Evolutionary conservation across 345 rosid genomes (phyloP), one percentile per base, ranked within the genome.

Genomic region (Salix caprea): DNA sequence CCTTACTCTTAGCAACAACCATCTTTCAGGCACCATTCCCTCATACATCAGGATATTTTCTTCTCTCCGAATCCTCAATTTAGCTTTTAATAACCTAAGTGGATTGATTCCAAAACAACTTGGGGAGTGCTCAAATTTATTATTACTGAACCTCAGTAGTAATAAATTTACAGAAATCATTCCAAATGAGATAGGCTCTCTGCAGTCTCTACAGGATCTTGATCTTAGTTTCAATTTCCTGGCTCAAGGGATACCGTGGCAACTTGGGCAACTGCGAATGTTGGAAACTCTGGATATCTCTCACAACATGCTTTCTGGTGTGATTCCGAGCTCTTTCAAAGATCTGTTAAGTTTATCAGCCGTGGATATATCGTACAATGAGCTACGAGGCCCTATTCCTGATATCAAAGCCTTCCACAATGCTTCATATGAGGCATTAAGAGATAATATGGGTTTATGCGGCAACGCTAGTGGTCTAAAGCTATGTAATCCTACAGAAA

Each of bases 91-190:
- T 36, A 71, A 50, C 24, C 60, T 65, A 18, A 44, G 7, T 26
- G 71, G 77, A 44, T 32, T 65, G 5, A 65, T 75, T 62, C 76
- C 76, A 13, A 18, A 52, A 23, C 56, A 72, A 4, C 10, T 78
- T 36, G 81, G 81, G 3, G 54, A 73, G 3, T 50, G 66, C 67
- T 10, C 66, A 8, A 52, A 66, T 1, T 23, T 78, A 2, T 26
- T 65, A 9, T 2, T 9, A 16, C 23, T 76, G 74, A 76, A 69
- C 28, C 39, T 76, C 4, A 76, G 44, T 54, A n/a, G 7, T 19
- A 76, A 76, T 7, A 23, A 5, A 19, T 58, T 76, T 18, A 18
- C 68, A 39, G 19, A 44, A 1, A 36, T 12, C 23, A 69, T 76
- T 42, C 79, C 79, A 42, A 15, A 6, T 4, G 74, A 76, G 60